phyloP scores from a whole-genome alignment of 306 rosid species.

The Elaeagnus macrophylla region DNA sequence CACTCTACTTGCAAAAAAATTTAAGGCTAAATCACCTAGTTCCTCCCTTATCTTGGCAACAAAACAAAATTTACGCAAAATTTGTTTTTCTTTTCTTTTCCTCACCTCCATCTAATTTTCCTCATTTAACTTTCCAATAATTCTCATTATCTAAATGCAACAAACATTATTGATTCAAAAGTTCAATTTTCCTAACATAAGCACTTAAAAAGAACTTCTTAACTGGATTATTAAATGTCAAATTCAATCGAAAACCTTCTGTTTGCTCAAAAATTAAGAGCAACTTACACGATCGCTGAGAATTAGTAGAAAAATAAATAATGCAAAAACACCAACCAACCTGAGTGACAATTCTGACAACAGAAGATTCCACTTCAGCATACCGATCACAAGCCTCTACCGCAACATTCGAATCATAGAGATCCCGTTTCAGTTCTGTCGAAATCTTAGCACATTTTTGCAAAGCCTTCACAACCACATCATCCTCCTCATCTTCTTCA shows the following conservation, averaged over 20 bases:
- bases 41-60: no score
- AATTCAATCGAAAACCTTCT: background rate
- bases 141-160: background rate
- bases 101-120: background rate
- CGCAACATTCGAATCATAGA: constrained; percentile 45
- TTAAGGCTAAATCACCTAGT: background rate
- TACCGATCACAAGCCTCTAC: constrained; percentile 53
- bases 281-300: background rate
- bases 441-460: constrained; percentile 77
- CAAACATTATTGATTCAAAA: background rate
- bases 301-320: background rate
- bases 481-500: constrained; percentile 32
- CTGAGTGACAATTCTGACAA: constrained; percentile 84
- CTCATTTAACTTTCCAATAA: background rate
- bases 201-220: background rate
- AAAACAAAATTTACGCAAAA: background rate
- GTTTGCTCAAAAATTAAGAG: background rate
- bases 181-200: background rate
- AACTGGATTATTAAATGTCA: constrained; percentile 2
- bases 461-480: constrained; percentile 80
- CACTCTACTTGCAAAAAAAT: background rate
- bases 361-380: constrained; percentile 73
- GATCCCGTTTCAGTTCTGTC: constrained; percentile 68
- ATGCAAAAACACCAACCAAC: constrained; percentile 15
- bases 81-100: background rate